Base-by-base conservation (phyloP, 1,284 basidiomycete species). In the Cutaneotrichosporon sp. region DNA sequence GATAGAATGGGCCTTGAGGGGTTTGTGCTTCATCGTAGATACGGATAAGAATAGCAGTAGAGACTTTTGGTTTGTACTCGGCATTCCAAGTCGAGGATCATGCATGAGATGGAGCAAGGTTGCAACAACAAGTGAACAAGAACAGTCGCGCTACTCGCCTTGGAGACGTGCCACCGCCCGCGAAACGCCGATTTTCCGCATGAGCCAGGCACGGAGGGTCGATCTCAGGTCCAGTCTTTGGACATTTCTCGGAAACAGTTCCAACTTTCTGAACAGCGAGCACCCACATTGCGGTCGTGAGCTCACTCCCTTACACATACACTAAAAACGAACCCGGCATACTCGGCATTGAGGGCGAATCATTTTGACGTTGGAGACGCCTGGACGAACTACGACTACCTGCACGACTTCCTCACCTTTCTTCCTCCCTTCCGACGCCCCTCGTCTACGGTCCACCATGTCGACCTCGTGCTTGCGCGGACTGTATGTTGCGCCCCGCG, bases 101-200 rank as follows among this genome's bases (percentile, higher is more conserved):
- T 35, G 14, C 14, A 14, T 35, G 33, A n/a, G n/a, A n/a, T 16
- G n/a, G 33, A 29, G 27, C 27, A 12, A 29, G 6, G 27, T 29
- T n/a, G n/a, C 27, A 29, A 29, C n/a, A 17, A 17, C 33, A 35
- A 17, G 33, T 34, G 33, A 34, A 34, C 33, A 5, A 34, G n/a
- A n/a, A n/a, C n/a, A n/a, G n/a, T n/a, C n/a, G n/a, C n/a, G n/a
- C n/a, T n/a, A 24, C n/a, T 14, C 25, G 17, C 25, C 8, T 14
- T 24, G 17, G 20, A 14, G 22, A 35, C 12, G 20, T 35, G 46
- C 46, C 46, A 47, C 46, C 20, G 5, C 9, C 8, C 14, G 17
- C 19, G 19, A 37, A 47, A 47, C 46, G 46, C 46, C 46, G 46
- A 47, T 37, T 38, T 44, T 38, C 27, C 46, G n/a, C n/a, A n/a